These are phyloP conservation scores for Rubroboletus satanas DNA, from an alignment of 768 basidiomycete genomes.

Conservation along the genomic window DNA sequence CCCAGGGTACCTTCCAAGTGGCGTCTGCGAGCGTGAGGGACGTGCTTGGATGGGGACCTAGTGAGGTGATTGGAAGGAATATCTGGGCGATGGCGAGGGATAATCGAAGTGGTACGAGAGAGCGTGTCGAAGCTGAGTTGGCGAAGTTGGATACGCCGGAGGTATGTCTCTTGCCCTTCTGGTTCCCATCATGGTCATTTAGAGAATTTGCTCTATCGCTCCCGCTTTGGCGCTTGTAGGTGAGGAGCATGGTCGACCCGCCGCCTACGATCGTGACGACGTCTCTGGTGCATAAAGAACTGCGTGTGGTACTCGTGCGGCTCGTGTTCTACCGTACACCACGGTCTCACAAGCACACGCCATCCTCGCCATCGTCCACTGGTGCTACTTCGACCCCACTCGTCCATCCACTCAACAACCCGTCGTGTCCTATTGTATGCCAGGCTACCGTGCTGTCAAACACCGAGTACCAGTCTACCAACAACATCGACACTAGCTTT, in stretches of 20 bases:
- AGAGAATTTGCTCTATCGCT: neutral
- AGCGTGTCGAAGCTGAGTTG: constrained; percentile 27
- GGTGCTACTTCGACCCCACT: neutral
- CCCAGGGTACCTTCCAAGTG: constrained; percentile 46
- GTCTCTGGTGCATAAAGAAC: constrained; percentile 40
- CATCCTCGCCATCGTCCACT: neutral
- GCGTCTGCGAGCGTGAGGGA: constrained; percentile 51
- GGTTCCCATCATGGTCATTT: neutral
- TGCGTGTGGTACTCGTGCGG: constrained; percentile 26
- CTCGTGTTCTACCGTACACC: constrained; percentile 39
- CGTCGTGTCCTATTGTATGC: constrained; percentile 28
- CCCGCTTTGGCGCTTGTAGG: neutral
- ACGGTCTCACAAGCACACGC: constrained; percentile 1
- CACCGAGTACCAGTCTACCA: neutral
- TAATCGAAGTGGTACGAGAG: constrained; percentile 12
- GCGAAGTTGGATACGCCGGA: constrained; percentile 16
- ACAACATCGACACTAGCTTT: neutral
- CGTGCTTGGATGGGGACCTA: constrained; percentile 60
- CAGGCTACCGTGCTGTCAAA: constrained; percentile 24
- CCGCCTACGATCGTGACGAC: constrained; percentile 21
- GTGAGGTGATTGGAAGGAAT: constrained; percentile 50
- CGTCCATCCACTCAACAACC: constrained; percentile 18
- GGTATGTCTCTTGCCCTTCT: constrained; percentile 9
- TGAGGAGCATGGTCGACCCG: constrained; percentile 10
- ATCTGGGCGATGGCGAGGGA: constrained; percentile 38